These are phyloP conservation scores for Daldinia sp. DNA, from an alignment of 2,329 filamentous ascomycete species.

Conservation along the genomic window DNA sequence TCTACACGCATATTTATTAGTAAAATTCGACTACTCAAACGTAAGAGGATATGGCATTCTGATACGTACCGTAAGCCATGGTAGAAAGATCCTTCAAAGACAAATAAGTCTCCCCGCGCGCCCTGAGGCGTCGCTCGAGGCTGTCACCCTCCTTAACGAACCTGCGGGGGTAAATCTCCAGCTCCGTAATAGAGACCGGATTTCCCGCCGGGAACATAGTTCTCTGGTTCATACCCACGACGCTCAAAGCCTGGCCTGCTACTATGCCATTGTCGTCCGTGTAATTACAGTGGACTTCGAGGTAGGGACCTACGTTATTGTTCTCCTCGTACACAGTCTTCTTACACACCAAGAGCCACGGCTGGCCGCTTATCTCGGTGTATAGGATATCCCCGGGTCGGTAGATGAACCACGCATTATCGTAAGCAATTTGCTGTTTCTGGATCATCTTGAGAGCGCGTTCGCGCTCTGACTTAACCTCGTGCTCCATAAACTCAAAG, in stretches of 20 bases:
- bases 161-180: conserved; percentile 39
- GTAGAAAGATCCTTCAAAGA: conserved; percentile 33
- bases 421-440: conserved; percentile 40
- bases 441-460: conserved; percentile 38
- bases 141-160: conserved; percentile 33
- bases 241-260: conserved; percentile 31
- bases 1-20: conserved; percentile 11
- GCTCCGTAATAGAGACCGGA: conserved; percentile 38
- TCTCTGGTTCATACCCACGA: conserved; percentile 36
- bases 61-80: conserved; percentile 37
- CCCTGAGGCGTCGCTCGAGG: conserved; percentile 34
- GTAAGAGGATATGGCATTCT: too few species aligned
- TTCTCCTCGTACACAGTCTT: conserved; percentile 42
- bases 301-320: conserved; percentile 31
- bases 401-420: conserved; percentile 43
- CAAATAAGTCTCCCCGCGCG: conserved; percentile 41
- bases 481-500: conserved; percentile 45
- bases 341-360: conserved; percentile 42
- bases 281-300: conserved; percentile 42
- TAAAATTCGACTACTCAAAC: too few species aligned
- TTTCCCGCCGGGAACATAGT: conserved; percentile 39
- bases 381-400: conserved; percentile 43
- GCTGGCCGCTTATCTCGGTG: conserved; percentile 36
- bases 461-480: conserved; percentile 38
- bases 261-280: conserved; percentile 39